Base-by-base conservation (phyloP, 352 stramenopile genomes). In the Phytophthora gonapodyides region DNA sequence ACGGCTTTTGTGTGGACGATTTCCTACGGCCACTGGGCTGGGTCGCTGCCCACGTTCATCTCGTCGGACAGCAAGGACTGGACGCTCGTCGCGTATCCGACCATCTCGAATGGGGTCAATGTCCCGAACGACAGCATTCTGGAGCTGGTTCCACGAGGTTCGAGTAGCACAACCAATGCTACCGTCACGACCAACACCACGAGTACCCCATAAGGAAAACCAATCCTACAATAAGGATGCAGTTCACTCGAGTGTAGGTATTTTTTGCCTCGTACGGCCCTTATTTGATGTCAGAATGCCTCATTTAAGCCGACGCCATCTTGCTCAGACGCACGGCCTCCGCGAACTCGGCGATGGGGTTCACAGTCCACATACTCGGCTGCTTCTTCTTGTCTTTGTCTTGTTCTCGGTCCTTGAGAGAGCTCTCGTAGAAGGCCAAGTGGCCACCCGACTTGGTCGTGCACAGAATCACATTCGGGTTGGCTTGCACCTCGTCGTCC, bases 391-490 rank as follows among this genome's bases (percentile, higher is more conserved):
- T 60, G 36, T 30, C 47, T 41, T 35, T 55, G 21, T 24, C 51
- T 40, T 45, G 34, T 10, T 73, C 48, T 9, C 24, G 19, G 16
- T 27, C 43, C 17, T 67, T 61, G 17, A 66, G 40, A 12, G 45
- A 76, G 47, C 59, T 69, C 47, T 88, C 71, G 51, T 87, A 92
- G 49, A 91, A 94, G 0, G 66, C 80, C 47, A 94, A 68, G 62
- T 91, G 85, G 15, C 82, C 82, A 36, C 85, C 82, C 5, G 52
- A 68, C 27, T 85, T 77, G 27, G 85, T 94, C 31, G 80, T 73
- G 27, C 70, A 85, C 31, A 94, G 57, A 34, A 94, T 84, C 38
- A 91, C 64, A 17, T 87, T 79, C 5, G 71, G 57, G 51, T 88
- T 94, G 12, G 65, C 63, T 38, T 67, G 24, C 2, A 80, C 69